Evolutionary conservation across 2,329 filamentous ascomycete species (phyloP).

Genomic region (Orbilia javanica): DNA sequence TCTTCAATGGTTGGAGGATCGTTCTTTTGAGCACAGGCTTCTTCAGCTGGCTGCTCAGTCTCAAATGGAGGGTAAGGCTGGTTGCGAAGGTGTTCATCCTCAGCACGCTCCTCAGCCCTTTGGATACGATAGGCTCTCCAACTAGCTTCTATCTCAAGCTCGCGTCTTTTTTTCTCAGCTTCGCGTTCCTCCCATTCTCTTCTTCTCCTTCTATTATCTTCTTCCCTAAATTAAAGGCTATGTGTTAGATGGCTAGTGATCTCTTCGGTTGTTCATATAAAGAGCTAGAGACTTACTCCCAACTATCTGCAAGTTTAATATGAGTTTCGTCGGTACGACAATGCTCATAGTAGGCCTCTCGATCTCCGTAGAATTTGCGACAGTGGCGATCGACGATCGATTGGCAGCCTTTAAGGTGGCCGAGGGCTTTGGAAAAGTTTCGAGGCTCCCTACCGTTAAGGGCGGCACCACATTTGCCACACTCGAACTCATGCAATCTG

Average conservation of each 20-base stretch:
- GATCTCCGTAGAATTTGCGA: slow-evolving; percentile 7
- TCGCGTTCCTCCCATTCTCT: neutral
- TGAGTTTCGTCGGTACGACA: slow-evolving; percentile 24
- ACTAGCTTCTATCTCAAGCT: neutral
- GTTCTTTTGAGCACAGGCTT: neutral
- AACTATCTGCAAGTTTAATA: neutral
- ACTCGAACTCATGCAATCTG: slow-evolving; percentile 18
- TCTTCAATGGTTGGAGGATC: neutral
- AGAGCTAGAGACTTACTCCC: slow-evolving; percentile 15
- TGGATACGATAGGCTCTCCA: neutral
- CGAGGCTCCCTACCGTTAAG: neutral
- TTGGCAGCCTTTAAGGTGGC: slow-evolving; percentile 35
- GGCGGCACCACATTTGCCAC: slow-evolving; percentile 20
- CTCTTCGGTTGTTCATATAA: neutral
- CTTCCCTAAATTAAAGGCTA: neutral
- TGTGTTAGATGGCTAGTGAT: neutral
- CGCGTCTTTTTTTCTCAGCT: neutral
- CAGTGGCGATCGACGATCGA: slow-evolving; percentile 31
- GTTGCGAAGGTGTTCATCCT: neutral
- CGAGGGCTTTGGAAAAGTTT: neutral
- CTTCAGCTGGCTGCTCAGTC: neutral
- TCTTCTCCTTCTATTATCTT: neutral
- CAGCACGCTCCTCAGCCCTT: neutral
- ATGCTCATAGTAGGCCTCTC: slow-evolving; percentile 21
- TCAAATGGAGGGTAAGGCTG: neutral